Base-by-base conservation (phyloP, 208 protist genomes). In the Crithidia sp. region DNA sequence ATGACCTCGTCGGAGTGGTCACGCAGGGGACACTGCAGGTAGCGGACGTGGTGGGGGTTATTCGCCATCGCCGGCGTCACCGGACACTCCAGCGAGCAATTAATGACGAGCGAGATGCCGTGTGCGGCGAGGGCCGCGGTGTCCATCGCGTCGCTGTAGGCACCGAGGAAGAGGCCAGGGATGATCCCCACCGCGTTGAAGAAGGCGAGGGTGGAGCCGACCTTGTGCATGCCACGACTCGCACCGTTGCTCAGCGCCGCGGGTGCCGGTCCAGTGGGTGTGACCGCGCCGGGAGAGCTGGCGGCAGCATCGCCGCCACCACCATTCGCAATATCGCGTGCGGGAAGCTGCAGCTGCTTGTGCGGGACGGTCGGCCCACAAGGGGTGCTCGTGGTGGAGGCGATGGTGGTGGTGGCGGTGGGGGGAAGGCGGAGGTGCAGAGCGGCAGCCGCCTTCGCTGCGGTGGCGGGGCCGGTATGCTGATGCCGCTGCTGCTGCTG, bases 1-100 rank as follows among this genome's bases (percentile, higher is more conserved):
- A 93, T 89, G 58, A 57, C 67, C 45, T 90, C 86, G 71, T 95
- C 91, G 14, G 87, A 91, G 76, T 93, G 84, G 64, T 95, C 91
- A 16, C 82, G 77, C 40, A 95, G 71, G 0, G 76, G 81, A 56
- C 82, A 82, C 44, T 90, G 82, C 17, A 85, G 37, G 79, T 85
- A 87, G 16, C 79, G 84, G 13, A 95, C 76, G 55, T 86, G 71
- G 52, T 84, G 54, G 14, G 49, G 7, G 58, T 92, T 90, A 63
- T 70, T 39, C 37, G 39, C 63, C 78, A 90, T 79, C 1, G 66
- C 77, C 10, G 74, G 10, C 44, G 76, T 84, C 19, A 95, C 63
- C 5, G 61, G 41, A 60, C 88, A 95, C 74, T 93, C 91, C 9
- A 71, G 55, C 0, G 88, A 39, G 47, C 92, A 79, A 76, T 95